A percentile compares a stretch with the other conserved stretches of the same genome.
phyloP scores from a whole-genome alignment of 2,329 filamentous ascomycete genomes.

The Fusarium stilboides region DNA sequence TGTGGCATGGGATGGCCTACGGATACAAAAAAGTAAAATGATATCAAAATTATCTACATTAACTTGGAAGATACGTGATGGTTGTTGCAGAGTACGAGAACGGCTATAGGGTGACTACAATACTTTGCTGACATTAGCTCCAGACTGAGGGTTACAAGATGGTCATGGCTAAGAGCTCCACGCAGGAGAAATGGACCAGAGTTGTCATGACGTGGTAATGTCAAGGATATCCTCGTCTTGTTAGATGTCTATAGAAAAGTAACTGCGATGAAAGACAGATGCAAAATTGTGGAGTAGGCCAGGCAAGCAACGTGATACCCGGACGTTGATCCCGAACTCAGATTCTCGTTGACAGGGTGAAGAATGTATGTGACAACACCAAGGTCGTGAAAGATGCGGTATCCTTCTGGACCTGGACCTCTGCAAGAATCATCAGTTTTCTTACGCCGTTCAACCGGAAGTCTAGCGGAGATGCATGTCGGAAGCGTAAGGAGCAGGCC shows the following conservation, averaged over 20 bases:
- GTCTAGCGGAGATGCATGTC: conserved; percentile 7
- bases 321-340: not conserved
- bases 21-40: conserved; percentile 11
- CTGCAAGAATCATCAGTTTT: conserved; percentile 20
- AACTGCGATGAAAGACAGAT: not conserved
- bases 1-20: not conserved
- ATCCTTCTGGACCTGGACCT: conserved; percentile 1
- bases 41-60: not conserved
- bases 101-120: not conserved
- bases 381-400: not conserved
- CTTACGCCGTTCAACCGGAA: conserved; percentile 3
- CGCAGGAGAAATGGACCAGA: not conserved
- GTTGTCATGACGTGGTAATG: not conserved
- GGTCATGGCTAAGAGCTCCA: not conserved
- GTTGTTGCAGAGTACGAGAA: not conserved
- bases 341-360: not conserved
- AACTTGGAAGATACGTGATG: not conserved
- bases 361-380: not conserved
- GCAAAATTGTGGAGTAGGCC: not conserved
- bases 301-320: not conserved
- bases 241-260: not conserved
- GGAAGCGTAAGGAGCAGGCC: conserved; percentile 6
- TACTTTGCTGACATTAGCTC: not conserved
- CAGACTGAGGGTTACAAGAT: not conserved
- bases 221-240: not conserved